phyloP scores from a whole-genome alignment of 345 rosid species.

The Gossypium thurberi region DNA sequence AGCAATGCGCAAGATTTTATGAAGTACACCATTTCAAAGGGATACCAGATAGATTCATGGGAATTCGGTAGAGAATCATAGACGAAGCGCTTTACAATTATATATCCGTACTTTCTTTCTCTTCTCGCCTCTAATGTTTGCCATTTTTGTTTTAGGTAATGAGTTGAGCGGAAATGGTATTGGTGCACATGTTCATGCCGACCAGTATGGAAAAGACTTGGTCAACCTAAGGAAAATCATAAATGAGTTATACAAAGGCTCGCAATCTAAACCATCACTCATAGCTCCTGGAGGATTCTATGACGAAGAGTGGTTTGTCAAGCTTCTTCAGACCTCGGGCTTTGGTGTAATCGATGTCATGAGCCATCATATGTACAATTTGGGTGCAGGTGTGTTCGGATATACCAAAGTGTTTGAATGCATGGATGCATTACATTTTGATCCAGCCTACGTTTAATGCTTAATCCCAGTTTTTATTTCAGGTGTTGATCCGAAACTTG shows the following conservation, averaged over 20 bases:
- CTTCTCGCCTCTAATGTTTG: conserved; percentile 8
- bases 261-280: conserved; percentile 48
- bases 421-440: neutral
- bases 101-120: neutral
- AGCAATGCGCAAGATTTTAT: conserved; percentile 66
- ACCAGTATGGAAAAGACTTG: conserved; percentile 74
- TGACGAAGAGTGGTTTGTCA: conserved; percentile 57
- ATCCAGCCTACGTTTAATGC: neutral
- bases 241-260: conserved; percentile 45
- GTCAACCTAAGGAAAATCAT: conserved; percentile 50
- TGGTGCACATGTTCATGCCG: conserved; percentile 72
- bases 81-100: conserved; percentile 7
- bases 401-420: neutral
- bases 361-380: conserved; percentile 95
- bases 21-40: conserved; percentile 68
- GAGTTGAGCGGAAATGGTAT: conserved; percentile 83
- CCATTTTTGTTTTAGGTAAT: conserved; percentile 47
- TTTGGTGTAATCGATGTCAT: conserved; percentile 42
- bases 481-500: conserved; percentile 75
- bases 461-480: conserved; percentile 19
- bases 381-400: conserved; percentile 62
- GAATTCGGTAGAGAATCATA: conserved; percentile 62
- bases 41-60: conserved; percentile 85
- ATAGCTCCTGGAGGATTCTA: conserved; percentile 96
- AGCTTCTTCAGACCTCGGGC: conserved; percentile 77